Conservation (phyloP, 1,139 yeast species). For the Yamadazyma dendronema region DNA sequence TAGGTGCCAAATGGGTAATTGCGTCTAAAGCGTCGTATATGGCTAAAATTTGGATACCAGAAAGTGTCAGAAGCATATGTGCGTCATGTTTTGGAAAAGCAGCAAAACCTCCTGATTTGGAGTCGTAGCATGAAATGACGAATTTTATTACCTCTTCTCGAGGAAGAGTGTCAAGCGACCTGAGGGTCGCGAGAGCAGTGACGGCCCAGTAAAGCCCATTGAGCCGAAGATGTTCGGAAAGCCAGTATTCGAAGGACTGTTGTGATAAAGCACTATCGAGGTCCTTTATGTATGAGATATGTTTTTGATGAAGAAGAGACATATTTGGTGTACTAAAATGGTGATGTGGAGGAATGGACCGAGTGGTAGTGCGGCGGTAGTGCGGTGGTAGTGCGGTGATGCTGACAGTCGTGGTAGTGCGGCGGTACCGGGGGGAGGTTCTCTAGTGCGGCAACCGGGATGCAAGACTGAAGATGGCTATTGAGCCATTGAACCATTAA, state of each 20-base stretch:
- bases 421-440: no score
- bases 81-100: conserved; percentile 89
- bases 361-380: no score
- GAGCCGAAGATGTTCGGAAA: conserved; percentile 84
- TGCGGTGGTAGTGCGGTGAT: no score
- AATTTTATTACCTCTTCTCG: conserved; percentile 61
- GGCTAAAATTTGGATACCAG: conserved; percentile 77
- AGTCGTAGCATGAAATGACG: conserved; percentile 67
- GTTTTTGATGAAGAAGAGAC: conserved; percentile 24
- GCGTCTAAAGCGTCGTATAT: conserved; percentile 60
- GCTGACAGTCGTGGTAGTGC: no score
- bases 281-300: conserved; percentile 34
- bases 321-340: no score
- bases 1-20: conserved; percentile 16
- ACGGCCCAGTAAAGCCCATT: conserved; percentile 97
- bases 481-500: no score
- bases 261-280: conserved; percentile 34
- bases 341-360: not conserved
- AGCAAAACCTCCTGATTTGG: conserved; percentile 75
- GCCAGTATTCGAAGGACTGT: conserved; percentile 70
- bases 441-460: no score
- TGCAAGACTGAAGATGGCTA: no score
- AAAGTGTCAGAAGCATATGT: conserved; percentile 81
- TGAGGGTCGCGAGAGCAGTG: conserved; percentile 66
- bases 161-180: conserved; percentile 52